These are phyloP conservation scores for Russula earlei DNA, from an alignment of 768 basidiomycete species.

Conservation along the genomic window DNA sequence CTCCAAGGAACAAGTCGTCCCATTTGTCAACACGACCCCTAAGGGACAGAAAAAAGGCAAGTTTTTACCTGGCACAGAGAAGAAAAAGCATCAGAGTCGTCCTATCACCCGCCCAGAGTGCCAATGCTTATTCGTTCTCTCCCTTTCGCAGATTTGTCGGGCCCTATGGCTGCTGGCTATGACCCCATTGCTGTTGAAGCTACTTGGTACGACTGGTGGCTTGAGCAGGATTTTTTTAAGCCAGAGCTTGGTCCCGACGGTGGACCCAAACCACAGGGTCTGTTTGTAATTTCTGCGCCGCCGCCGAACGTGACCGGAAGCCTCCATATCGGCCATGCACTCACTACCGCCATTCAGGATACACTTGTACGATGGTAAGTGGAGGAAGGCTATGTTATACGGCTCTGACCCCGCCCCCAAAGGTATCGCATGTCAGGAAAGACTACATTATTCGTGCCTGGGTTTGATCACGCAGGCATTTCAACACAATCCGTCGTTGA, in stretches of 20 bases:
- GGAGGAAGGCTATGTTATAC: not conserved
- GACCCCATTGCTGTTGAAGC: constrained; percentile 92
- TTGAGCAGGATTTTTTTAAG: constrained; percentile 80
- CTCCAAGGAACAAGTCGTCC: constrained; percentile 56
- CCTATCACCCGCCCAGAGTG: not conserved
- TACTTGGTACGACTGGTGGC: constrained; percentile 99
- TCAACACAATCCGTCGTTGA: constrained; percentile 98
- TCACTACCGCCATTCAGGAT: constrained; percentile 90
- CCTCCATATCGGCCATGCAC: constrained; percentile 90
- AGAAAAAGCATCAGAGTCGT: no score
- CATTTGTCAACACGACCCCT: constrained; percentile 85
- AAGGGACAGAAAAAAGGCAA: constrained; percentile 91
- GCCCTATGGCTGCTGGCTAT: constrained; percentile 87
- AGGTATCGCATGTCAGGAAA: constrained; percentile 97
- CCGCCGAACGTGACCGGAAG: constrained; percentile 97
- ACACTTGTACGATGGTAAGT: constrained; percentile 77
- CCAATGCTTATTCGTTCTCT: not conserved
- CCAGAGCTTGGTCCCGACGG: constrained; percentile 56
- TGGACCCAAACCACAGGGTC: constrained; percentile 41
- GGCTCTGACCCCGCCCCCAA: not conserved
- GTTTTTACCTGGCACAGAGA: constrained; percentile 7
- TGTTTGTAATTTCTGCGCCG: constrained; percentile 66
- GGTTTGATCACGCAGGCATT: constrained; percentile 98
- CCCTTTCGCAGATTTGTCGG: constrained; percentile 54
- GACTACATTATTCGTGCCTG: constrained; percentile 83